A percentile compares a stretch with the other conserved stretches of the same genome.
These are phyloP conservation scores for Lodderomyces pseudojiufengensis DNA, from an alignment of 1,139 yeast genomes.

Conservation along the genomic window DNA sequence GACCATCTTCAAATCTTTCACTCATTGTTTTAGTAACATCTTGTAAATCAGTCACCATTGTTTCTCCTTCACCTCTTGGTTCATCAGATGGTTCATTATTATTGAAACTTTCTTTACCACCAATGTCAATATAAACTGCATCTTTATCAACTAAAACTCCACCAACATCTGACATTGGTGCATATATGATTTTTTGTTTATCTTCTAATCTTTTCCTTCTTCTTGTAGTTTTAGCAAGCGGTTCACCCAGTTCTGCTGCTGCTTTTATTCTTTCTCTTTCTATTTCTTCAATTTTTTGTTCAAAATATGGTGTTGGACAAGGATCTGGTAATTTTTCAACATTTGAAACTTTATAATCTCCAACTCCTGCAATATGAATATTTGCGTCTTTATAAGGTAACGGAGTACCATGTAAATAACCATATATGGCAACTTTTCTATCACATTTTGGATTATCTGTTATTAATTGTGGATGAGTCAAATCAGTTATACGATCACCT, in stretches of 20 bases:
- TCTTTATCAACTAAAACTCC: constrained; percentile 96
- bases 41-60: constrained; percentile 78
- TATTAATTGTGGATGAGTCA: constrained; percentile 85
- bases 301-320: constrained; percentile 94
- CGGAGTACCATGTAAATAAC: constrained; percentile 93
- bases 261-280: constrained; percentile 68
- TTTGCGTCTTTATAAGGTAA: constrained; percentile 68
- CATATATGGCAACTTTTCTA: constrained; percentile 87
- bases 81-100: constrained; percentile 44
- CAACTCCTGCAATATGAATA: constrained; percentile 94
- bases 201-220: constrained; percentile 92
- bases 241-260: constrained; percentile 58
- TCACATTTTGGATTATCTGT: constrained; percentile 81
- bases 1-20: constrained; percentile 57
- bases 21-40: constrained; percentile 61
- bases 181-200: constrained; percentile 89
- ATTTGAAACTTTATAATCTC: constrained; percentile 72
- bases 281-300: constrained; percentile 76
- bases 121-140: constrained; percentile 93
- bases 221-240: constrained; percentile 52
- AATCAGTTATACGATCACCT: constrained; percentile 90
- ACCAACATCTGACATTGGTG: constrained; percentile 99
- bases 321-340: constrained; percentile 96
- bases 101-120: constrained; percentile 55
- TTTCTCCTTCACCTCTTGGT: constrained; percentile 78